phyloP scores from a whole-genome alignment of 2,329 filamentous ascomycete genomes.

The Teratosphaeria gauchensis region DNA sequence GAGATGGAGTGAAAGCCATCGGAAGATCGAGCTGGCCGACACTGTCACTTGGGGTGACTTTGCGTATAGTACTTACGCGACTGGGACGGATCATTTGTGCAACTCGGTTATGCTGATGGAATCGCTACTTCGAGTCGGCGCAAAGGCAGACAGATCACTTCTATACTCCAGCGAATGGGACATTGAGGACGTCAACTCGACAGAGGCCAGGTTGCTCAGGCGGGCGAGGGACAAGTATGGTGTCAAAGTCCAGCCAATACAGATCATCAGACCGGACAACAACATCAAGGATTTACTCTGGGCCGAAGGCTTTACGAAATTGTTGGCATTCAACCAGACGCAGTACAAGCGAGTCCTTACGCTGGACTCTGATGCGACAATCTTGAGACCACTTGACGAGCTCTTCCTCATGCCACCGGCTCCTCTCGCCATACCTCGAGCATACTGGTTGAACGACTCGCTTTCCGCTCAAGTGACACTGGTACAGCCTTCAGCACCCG shows the following conservation, averaged over 20 bases:
- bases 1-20: not conserved
- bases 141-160: slow-evolving; percentile 37
- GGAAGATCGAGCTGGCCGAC: not conserved
- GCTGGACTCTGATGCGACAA: slow-evolving; percentile 54
- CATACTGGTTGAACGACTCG: slow-evolving; percentile 55
- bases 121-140: slow-evolving; percentile 31
- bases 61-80: slow-evolving; percentile 37
- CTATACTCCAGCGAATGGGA: slow-evolving; percentile 35
- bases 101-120: slow-evolving; percentile 38
- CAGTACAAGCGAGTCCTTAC: slow-evolving; percentile 51
- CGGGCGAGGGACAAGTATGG: slow-evolving; percentile 40
- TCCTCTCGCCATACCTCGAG: slow-evolving; percentile 56
- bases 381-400: slow-evolving; percentile 58
- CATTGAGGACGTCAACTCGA: slow-evolving; percentile 27
- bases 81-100: slow-evolving; percentile 32
- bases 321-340: slow-evolving; percentile 58
- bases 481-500: slow-evolving; percentile 9
- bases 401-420: slow-evolving; percentile 55
- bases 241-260: slow-evolving; percentile 40
- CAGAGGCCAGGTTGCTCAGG: slow-evolving; percentile 14
- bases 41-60: slow-evolving; percentile 26
- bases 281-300: slow-evolving; percentile 35
- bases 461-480: slow-evolving; percentile 10
- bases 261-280: slow-evolving; percentile 18
- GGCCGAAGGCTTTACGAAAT: slow-evolving; percentile 56